Evolutionary conservation across 371 early-diverging fungal genomes (phyloP), one percentile per base, ranked within the genome.

Genomic region (Fennellomyces sp.): DNA sequence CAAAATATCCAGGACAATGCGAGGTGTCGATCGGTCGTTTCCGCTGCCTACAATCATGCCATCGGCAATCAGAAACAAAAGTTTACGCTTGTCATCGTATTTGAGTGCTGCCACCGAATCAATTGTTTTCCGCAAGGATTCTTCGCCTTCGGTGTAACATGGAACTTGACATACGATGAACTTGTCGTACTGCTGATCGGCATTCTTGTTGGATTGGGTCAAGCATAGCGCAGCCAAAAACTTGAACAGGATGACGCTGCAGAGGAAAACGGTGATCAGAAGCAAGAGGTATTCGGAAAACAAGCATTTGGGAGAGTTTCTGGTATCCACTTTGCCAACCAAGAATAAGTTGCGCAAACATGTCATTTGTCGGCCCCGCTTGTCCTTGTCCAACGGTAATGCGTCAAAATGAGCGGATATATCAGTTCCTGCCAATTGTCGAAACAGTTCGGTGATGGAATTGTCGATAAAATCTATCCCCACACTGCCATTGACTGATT

Each of bases 101-200:
- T 86, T 79, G 55, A 96, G 81, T 10, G 80, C 77, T 10, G 97
- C 90, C 15, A 99, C 72, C 13, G 97, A 97, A 63, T 98, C 92
- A 36, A 99, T 87, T 1, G 99, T 99, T 54, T 87, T 85, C 55
- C 89, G 83, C 28, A 99, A 82, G 7, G 97, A 97, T 25, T 96
- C 97, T 63, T 94, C 93, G 33, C 93, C 96, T 76, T 99, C 99
- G 5, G 99, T 97, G 76, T 99, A 99, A 79, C 99, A 99, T 3
- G 99, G 98, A 4, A 89, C 85, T 52, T 89, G 88, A 47, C 89
- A 88, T 38, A 99, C 89, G 49, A 94, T 93, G 65, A 99, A 99
- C 58, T 94, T 91, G 72, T 94, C 92, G 62, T 91, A 88, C 19
- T 95, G 94, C 27, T 86, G 82, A 21, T 93, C 90, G 72, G 93